These are phyloP conservation scores for Kentomonas sorsogonicus DNA, from an alignment of 208 protist genomes.

Conservation along the genomic window DNA sequence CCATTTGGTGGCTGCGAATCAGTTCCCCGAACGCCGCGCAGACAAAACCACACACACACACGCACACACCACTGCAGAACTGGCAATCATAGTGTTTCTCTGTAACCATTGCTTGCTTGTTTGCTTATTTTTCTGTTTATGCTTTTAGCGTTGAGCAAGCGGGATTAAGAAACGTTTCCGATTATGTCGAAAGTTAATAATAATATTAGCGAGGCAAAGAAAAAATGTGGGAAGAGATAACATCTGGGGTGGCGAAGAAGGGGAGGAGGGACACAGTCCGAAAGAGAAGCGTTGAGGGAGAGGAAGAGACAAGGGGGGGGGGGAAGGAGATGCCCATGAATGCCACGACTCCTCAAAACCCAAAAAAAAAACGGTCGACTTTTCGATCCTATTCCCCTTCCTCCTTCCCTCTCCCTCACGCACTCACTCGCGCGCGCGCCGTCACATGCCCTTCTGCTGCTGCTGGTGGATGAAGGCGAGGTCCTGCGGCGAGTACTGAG, in stretches of 20 bases:
- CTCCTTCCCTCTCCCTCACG: no score
- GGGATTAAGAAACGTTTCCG: neutral
- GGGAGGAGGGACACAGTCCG: neutral
- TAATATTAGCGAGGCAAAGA: neutral
- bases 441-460: no score
- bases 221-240: neutral
- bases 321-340: no score
- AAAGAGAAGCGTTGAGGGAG: conserved; percentile 10
- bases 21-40: no score
- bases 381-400: no score
- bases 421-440: no score
- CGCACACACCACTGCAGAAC: no score
- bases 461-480: neutral
- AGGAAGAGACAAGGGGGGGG: conserved; percentile 17
- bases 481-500: conserved; percentile 26
- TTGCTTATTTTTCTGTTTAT: neutral
- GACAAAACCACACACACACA: no score
- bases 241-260: conserved; percentile 7
- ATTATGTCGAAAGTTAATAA: conserved; percentile 1
- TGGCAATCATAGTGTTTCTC: no score
- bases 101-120: neutral
- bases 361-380: no score
- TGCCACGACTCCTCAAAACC: no score
- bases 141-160: neutral
- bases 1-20: no score